A percentile compares a stretch with the other conserved stretches of the same genome.
These are phyloP conservation scores for Hylodesmum podocarpum DNA, from an alignment of 306 rosid species.

Conservation along the genomic window DNA sequence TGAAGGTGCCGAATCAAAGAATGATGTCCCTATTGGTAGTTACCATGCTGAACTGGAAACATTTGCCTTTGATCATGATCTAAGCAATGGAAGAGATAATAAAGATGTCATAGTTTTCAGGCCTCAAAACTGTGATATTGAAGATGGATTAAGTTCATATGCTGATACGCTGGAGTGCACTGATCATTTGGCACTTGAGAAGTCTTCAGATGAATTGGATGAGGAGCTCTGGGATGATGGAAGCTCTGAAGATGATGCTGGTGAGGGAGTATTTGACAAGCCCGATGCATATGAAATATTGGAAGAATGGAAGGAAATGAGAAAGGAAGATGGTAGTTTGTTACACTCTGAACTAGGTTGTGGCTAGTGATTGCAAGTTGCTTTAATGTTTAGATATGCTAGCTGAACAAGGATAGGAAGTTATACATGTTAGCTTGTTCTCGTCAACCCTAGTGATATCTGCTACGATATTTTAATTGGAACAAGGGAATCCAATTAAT, in stretches of 20 bases:
- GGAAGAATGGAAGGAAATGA: slow-evolving; percentile 69
- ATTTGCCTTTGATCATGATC: slow-evolving; percentile 24
- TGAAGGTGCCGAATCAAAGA: slow-evolving; percentile 31
- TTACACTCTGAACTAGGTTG: slow-evolving; percentile 38
- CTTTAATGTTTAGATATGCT: not conserved
- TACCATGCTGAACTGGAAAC: not conserved
- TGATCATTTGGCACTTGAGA: slow-evolving; percentile 21
- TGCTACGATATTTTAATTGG: not conserved
- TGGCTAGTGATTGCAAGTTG: slow-evolving; percentile 11
- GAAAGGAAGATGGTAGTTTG: slow-evolving; percentile 48
- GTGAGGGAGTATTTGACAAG: slow-evolving; percentile 36
- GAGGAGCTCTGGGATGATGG: slow-evolving; percentile 39
- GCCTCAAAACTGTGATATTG: slow-evolving; percentile 27
- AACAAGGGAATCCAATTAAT: not conserved
- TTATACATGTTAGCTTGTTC: not conserved
- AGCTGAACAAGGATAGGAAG: not conserved
- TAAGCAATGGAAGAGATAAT: slow-evolving; percentile 18
- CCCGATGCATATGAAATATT: slow-evolving; percentile 73
- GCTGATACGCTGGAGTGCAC: not conserved
- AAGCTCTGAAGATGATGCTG: slow-evolving; percentile 38
- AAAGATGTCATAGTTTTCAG: slow-evolving; percentile 20
- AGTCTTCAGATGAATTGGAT: slow-evolving; percentile 9
- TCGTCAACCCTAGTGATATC: not conserved
- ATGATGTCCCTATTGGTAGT: slow-evolving; percentile 30
- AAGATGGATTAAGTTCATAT: slow-evolving; percentile 17